Evolutionary conservation across 129 eudicot species (phyloP).

Genomic region (Apium graveolens): DNA sequence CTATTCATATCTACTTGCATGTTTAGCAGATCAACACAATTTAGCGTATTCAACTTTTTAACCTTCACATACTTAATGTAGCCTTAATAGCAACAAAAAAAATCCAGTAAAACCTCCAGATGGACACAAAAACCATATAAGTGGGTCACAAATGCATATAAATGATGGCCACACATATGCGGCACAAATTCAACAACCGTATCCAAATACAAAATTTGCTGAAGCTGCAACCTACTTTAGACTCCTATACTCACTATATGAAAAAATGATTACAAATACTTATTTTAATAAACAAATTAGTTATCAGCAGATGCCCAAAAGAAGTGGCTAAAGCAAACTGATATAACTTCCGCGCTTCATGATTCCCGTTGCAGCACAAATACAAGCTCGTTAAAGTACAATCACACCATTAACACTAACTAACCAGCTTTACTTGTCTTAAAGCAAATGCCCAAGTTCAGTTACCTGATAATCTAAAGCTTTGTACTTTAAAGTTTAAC

Average conservation of each 20-base stretch:
- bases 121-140: background rate
- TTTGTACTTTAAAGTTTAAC: background rate
- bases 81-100: background rate
- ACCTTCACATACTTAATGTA: background rate
- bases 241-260: background rate
- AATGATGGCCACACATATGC: background rate
- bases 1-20: background rate
- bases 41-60: background rate
- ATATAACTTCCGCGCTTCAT: background rate
- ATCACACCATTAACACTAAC: background rate
- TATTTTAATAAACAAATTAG: background rate
- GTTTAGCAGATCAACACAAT: background rate
- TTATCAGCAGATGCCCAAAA: background rate
- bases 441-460: background rate
- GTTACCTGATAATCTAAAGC: background rate
- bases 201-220: background rate
- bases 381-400: background rate
- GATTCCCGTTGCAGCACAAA: background rate
- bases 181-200: background rate
- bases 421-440: background rate
- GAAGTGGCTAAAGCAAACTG: background rate
- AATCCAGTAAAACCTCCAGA: background rate
- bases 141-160: background rate
- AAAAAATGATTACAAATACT: background rate
- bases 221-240: background rate